Evolutionary conservation across 1,139 yeast genomes (phyloP).

Genomic region (Candida pseudoviswanathii): DNA sequence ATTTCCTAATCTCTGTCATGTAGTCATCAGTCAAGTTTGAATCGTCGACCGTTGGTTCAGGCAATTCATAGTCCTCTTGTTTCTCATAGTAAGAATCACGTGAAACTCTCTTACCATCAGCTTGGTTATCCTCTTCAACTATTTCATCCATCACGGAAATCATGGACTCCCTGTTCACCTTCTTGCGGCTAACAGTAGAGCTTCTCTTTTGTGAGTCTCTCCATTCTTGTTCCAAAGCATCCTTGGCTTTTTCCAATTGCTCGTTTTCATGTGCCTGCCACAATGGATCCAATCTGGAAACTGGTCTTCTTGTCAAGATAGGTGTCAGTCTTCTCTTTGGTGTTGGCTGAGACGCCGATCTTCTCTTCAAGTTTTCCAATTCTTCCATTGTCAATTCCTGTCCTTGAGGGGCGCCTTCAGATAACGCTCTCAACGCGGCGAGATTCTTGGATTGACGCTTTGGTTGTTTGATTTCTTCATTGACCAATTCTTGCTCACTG

Average conservation of each 20-base stretch:
- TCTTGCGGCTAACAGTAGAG: constrained; percentile 17
- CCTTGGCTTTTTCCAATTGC: constrained; percentile 49
- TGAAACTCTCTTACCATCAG: constrained; percentile 18
- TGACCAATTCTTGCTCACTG: constrained; percentile 34
- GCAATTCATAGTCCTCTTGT: constrained; percentile 31
- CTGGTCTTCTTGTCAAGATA: constrained; percentile 57
- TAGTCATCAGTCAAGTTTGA: constrained; percentile 48
- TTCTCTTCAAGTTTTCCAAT: constrained; percentile 44
- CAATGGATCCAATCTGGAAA: constrained; percentile 70
- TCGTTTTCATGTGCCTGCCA: constrained; percentile 52
- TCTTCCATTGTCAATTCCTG: constrained; percentile 41
- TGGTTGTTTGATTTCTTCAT: constrained; percentile 35
- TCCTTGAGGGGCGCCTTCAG: constrained; percentile 33
- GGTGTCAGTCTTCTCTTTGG: constrained; percentile 45
- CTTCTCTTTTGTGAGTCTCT: constrained; percentile 21
- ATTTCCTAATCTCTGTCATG: constrained; percentile 46
- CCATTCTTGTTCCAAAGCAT: constrained; percentile 42
- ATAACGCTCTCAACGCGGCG: constrained; percentile 34
- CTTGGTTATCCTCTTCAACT: constrained; percentile 11
- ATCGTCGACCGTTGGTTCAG: constrained; percentile 40
- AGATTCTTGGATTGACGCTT: constrained; percentile 37
- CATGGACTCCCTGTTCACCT: constrained; percentile 42
- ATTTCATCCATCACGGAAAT: constrained; percentile 34
- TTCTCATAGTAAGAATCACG: constrained; percentile 25
- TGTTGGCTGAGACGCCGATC: constrained; percentile 51